Evolutionary conservation across 2,329 filamentous ascomycete species (phyloP).

Genomic region (Apiospora arundinis): DNA sequence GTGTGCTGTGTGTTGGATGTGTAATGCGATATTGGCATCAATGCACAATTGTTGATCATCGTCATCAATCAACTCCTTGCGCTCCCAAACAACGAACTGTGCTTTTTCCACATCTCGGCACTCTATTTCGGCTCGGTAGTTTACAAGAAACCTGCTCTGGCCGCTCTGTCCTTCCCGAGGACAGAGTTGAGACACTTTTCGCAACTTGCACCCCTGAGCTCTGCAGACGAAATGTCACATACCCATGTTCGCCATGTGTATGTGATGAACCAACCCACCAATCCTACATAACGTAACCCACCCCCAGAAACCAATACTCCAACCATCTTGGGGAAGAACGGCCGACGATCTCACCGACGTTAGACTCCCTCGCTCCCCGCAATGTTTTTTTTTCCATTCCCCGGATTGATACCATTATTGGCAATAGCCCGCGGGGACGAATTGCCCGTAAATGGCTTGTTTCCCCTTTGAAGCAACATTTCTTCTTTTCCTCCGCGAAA

Average conservation of each 20-base stretch:
- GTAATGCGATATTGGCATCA: not conserved
- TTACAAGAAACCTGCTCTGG: not conserved
- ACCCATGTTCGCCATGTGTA: slow-evolving; percentile 10
- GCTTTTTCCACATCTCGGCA: not conserved
- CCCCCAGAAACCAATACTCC: slow-evolving; percentile 1
- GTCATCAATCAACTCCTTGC: not conserved
- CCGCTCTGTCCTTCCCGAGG: not conserved
- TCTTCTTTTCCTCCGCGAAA: not conserved
- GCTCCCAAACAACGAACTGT: not conserved
- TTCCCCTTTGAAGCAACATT: too few species aligned
- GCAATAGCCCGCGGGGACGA: not conserved
- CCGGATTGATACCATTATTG: not conserved
- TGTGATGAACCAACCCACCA: slow-evolving; percentile 1
- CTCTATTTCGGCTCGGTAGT: not conserved
- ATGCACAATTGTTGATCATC: not conserved
- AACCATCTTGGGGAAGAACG: slow-evolving; percentile 1
- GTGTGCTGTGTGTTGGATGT: too few species aligned
- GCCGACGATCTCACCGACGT: slow-evolving; percentile 11
- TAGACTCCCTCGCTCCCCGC: not conserved
- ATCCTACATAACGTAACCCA: not conserved
- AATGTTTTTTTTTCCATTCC: not conserved
- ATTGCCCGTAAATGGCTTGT: not conserved
- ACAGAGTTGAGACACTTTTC: not conserved
- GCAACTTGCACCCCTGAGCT: not conserved
- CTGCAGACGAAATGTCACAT: not conserved